A percentile compares a stretch with the other conserved stretches of the same genome.
Evolutionary conservation across 257 asterid genomes (phyloP).

Genomic region (Ocimum tenuiflorum): DNA sequence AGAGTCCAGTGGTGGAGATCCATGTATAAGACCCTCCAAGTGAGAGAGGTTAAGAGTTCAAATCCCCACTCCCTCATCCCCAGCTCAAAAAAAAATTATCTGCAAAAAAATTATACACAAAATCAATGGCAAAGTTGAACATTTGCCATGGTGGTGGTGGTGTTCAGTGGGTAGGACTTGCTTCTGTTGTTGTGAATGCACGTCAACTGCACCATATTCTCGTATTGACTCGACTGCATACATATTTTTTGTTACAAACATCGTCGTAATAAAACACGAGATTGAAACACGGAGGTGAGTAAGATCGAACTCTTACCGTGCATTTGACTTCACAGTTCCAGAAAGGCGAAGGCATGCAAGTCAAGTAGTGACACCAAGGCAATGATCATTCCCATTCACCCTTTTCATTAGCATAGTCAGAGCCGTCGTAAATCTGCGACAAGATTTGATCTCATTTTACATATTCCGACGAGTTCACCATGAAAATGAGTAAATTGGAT

Average conservation of each 20-base stretch:
- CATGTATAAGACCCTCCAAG: too few species aligned
- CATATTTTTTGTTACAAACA: not conserved
- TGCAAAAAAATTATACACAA: not conserved
- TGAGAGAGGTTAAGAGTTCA: too few species aligned
- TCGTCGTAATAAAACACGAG: not conserved
- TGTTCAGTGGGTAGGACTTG: constrained; percentile 30
- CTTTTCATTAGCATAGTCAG: constrained; percentile 41
- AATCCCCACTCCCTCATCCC: too few species aligned
- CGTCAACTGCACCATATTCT: constrained; percentile 46
- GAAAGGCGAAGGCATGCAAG: constrained; percentile 79
- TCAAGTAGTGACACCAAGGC: constrained; percentile 85
- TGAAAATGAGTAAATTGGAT: too few species aligned
- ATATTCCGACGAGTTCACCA: too few species aligned
- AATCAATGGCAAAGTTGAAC: constrained; percentile 52
- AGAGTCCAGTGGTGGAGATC: too few species aligned
- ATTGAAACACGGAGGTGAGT: not conserved
- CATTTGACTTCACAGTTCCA: constrained; percentile 79
- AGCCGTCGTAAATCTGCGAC: constrained; percentile 44
- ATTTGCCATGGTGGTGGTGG: constrained; percentile 22
- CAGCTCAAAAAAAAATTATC: too few species aligned
- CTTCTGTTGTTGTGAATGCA: constrained; percentile 48
- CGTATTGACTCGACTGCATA: constrained; percentile 44
- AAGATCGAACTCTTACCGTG: constrained; percentile 26
- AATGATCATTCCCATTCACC: constrained; percentile 69
- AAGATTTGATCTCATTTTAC: too few species aligned